phyloP scores from a whole-genome alignment of 1,284 basidiomycete species.

The Vanrija pseudolonga region DNA sequence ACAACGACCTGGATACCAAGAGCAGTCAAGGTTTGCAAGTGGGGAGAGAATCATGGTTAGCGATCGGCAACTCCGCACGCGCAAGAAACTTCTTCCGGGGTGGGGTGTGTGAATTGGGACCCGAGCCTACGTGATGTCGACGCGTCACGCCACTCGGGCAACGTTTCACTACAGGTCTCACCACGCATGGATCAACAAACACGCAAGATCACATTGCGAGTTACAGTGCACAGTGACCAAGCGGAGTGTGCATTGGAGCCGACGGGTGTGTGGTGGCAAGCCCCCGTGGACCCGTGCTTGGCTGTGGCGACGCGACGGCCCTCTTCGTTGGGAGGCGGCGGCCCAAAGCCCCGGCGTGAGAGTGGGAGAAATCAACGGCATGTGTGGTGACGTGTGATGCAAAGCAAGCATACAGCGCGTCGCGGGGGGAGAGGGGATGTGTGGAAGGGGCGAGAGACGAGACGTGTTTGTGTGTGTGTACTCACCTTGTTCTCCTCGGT shows the following conservation, averaged over 20 bases:
- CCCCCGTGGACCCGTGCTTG: no score
- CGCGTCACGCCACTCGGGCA: no score
- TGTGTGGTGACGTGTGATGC: neutral
- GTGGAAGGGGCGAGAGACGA: neutral
- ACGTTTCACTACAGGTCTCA: no score
- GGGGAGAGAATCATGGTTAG: neutral
- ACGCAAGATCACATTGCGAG: neutral
- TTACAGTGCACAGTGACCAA: neutral
- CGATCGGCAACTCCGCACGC: neutral
- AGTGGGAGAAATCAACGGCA: neutral
- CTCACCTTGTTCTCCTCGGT: conserved; percentile 24
- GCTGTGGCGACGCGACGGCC: neutral
- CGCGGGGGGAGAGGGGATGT: neutral
- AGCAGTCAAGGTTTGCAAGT: neutral
- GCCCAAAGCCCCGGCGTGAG: neutral
- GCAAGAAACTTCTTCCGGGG: neutral
- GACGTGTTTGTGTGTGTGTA: neutral
- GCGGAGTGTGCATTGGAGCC: neutral
- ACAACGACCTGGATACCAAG: neutral
- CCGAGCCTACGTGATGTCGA: no score
- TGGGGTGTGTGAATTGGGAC: neutral
- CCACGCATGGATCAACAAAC: no score
- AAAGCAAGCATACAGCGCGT: neutral
- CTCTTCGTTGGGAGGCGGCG: neutral
- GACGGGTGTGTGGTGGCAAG: neutral